Conservation (phyloP, 2,329 filamentous ascomycete genomes). For the Aureobasidium vineae region DNA sequence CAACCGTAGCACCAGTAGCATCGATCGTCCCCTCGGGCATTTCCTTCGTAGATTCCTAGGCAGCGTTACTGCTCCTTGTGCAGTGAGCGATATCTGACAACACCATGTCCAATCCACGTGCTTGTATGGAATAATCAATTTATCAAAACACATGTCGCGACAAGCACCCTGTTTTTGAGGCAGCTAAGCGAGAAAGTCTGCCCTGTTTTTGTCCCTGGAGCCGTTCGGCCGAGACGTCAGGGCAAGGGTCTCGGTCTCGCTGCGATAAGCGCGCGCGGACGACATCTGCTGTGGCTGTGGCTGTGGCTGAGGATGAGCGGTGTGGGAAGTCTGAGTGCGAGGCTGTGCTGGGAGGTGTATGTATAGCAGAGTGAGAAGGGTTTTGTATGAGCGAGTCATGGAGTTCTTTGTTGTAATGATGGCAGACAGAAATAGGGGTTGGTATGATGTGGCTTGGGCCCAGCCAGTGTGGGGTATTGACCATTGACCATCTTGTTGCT, state of each 20-base stretch:
- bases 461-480: neutral
- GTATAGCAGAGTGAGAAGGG: too few relatives aligned
- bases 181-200: neutral
- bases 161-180: neutral
- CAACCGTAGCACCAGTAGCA: too few relatives aligned
- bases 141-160: neutral
- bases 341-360: neutral
- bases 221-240: neutral
- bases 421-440: neutral
- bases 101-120: neutral
- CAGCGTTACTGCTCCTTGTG: too few relatives aligned
- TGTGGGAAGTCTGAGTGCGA: too few relatives aligned
- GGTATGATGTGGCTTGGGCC: neutral
- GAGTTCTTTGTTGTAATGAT: too few relatives aligned
- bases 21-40: too few relatives aligned
- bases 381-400: too few relatives aligned
- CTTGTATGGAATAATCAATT: too few relatives aligned
- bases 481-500: neutral
- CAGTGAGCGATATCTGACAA: too few relatives aligned
- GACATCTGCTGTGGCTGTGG: too few relatives aligned
- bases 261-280: neutral
- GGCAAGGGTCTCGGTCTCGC: neutral
- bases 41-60: too few relatives aligned
- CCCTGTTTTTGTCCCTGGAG: conserved; percentile 1
- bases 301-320: neutral